Conservation (phyloP, 176 grass and related monocot genomes). For the Triticum turgidum region DNA sequence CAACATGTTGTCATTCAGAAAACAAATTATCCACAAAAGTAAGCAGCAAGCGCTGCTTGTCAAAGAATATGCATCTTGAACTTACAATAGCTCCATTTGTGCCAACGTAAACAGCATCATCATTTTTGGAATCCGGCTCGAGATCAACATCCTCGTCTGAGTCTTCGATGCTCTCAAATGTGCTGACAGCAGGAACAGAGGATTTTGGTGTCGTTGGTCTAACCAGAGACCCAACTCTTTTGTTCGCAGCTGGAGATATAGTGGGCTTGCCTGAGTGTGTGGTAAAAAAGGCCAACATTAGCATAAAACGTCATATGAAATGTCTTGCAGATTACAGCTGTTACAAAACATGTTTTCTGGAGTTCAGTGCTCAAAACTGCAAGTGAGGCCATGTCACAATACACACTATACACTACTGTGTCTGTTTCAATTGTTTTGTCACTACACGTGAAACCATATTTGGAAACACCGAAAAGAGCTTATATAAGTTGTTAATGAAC, state of each 20-base stretch:
- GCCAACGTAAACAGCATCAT: constrained; percentile 43
- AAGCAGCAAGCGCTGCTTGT: neutral
- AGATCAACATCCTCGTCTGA: constrained; percentile 79
- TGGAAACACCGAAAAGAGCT: too few relatives aligned
- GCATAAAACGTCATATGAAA: neutral
- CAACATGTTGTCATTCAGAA: neutral
- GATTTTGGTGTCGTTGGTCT: constrained; percentile 74
- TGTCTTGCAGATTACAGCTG: neutral
- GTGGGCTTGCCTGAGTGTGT: constrained; percentile 40
- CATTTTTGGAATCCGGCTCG: constrained; percentile 50
- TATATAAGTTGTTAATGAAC: neutral
- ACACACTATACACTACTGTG: neutral
- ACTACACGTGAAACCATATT: neutral
- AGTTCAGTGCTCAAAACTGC: neutral
- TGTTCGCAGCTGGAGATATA: constrained; percentile 53
- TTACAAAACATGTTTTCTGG: neutral
- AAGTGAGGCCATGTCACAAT: neutral
- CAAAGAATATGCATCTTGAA: constrained; percentile 16
- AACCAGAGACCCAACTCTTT: constrained; percentile 49
- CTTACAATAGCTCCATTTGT: constrained; percentile 69
- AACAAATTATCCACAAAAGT: neutral
- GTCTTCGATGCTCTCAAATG: constrained; percentile 62
- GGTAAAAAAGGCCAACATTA: constrained; percentile 6
- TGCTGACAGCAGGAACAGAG: constrained; percentile 49
- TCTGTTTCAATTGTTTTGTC: neutral